phyloP scores from a whole-genome alignment of 2,329 filamentous ascomycete species.

The Emmonsia crescens region DNA sequence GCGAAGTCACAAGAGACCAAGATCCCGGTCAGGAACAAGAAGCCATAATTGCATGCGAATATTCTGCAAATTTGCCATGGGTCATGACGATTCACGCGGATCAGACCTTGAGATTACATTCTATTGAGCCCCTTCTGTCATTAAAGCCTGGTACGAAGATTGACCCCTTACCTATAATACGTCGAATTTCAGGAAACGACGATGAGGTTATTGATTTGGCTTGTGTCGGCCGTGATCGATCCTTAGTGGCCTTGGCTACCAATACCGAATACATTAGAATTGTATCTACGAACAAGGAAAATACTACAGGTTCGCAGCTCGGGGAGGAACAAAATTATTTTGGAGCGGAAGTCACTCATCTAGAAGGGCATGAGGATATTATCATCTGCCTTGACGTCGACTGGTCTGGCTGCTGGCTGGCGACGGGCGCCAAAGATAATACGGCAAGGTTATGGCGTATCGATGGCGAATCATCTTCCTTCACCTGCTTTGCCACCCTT shows the following conservation, averaged over 20 bases:
- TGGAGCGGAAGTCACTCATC: conserved; percentile 73
- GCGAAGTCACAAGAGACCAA: conserved; percentile 70
- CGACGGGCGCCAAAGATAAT: conserved; percentile 93
- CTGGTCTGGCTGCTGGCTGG: conserved; percentile 95
- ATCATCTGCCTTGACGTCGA: conserved; percentile 90
- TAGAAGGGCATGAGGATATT: conserved; percentile 90
- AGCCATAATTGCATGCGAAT: conserved; percentile 61
- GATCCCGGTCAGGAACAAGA: conserved; percentile 48
- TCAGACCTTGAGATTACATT: conserved; percentile 73
- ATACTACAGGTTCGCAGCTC: conserved; percentile 18
- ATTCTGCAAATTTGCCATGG: conserved; percentile 54
- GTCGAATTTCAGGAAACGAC: conserved; percentile 87
- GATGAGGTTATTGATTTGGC: conserved; percentile 95
- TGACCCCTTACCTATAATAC: conserved; percentile 50
- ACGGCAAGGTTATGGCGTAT: conserved; percentile 83
- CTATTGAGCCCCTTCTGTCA: conserved; percentile 29
- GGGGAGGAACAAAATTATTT: conserved; percentile 52
- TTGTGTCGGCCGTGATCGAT: conserved; percentile 70
- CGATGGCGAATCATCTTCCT: conserved; percentile 63
- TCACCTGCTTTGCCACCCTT: conserved; percentile 68
- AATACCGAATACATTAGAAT: conserved; percentile 90
- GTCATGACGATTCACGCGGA: conserved; percentile 79
- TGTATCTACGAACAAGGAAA: conserved; percentile 46
- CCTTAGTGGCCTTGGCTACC: conserved; percentile 78
- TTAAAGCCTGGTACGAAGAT: conserved; percentile 37